Evolutionary conservation across 73 alveolate species (phyloP).

Genomic region (Paraurostyla sp.): DNA sequence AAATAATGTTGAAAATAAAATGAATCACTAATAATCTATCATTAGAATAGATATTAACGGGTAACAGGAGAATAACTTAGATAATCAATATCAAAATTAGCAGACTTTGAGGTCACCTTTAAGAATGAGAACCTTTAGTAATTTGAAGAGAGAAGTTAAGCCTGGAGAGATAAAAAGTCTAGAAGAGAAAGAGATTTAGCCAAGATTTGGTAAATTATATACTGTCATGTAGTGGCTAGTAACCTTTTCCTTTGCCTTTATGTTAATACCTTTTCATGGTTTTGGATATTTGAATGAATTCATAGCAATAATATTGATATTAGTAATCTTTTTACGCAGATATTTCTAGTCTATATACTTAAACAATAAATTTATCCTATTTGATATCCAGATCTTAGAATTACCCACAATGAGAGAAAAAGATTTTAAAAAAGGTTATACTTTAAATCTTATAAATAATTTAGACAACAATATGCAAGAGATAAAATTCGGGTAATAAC

Average conservation of each 20-base stretch:
- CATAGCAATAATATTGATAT: background rate
- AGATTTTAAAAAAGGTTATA: background rate
- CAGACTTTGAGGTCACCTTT: too few species aligned
- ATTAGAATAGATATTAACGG: too few species aligned
- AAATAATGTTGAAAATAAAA: too few species aligned
- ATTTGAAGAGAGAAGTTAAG: background rate
- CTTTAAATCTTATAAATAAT: background rate
- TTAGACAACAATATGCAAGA: background rate
- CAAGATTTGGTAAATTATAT: background rate
- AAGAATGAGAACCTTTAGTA: too few species aligned
- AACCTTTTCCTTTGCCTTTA: slow-evolving; percentile 4
- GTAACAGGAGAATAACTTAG: too few species aligned
- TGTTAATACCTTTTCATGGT: slow-evolving; percentile 13
- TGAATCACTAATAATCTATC: too few species aligned
- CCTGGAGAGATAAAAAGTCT: background rate
- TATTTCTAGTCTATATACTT: background rate
- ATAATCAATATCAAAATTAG: too few species aligned
- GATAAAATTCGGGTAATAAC: too few species aligned
- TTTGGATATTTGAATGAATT: background rate
- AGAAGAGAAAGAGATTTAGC: background rate
- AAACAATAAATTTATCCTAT: background rate
- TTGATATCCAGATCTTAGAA: slow-evolving; percentile 3
- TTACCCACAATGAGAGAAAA: background rate
- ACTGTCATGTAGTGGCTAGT: background rate
- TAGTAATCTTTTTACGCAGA: background rate